phyloP scores from a whole-genome alignment of 2,329 filamentous ascomycete genomes.

The Myriosclerotinia duriaeana region DNA sequence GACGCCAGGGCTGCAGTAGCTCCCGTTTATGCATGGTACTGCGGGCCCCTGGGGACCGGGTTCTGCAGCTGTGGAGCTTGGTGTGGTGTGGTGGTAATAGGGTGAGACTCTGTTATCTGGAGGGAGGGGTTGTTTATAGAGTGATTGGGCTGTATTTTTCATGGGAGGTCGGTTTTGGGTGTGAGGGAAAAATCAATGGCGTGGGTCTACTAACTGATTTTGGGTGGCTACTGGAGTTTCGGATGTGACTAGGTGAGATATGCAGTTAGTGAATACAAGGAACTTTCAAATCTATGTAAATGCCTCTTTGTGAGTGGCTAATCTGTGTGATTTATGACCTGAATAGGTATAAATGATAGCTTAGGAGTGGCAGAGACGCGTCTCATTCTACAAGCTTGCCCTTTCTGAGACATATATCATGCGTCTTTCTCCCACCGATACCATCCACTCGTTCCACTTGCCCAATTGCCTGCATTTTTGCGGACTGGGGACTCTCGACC shows the following conservation, averaged over 20 bases:
- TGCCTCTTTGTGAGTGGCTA: conserved; percentile 1
- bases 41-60: conserved; percentile 8
- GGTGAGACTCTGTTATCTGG: background rate
- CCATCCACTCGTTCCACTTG: background rate
- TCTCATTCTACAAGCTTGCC: background rate
- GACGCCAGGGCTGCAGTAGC: conserved; percentile 29
- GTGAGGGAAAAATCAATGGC: conserved; percentile 13
- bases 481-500: conserved; percentile 6
- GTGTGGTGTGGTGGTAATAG: conserved; percentile 11
- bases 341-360: conserved; percentile 4
- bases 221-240: conserved; percentile 15
- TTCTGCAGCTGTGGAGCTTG: conserved; percentile 13
- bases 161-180: conserved; percentile 14
- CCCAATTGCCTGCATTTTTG: background rate
- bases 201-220: conserved; percentile 1
- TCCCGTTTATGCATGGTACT: conserved; percentile 21
- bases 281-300: conserved; percentile 1
- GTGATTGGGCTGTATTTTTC: conserved; percentile 23
- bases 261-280: conserved; percentile 10
- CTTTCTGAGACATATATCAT: conserved; percentile 18
- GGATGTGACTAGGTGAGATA: background rate
- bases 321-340: conserved; percentile 3
- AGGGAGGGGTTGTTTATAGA: conserved; percentile 4
- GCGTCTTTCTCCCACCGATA: conserved; percentile 12
- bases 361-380: conserved; percentile 4